These are phyloP conservation scores for Ogataea populi-albae DNA, from an alignment of 805 yeast species.

Conservation along the genomic window DNA sequence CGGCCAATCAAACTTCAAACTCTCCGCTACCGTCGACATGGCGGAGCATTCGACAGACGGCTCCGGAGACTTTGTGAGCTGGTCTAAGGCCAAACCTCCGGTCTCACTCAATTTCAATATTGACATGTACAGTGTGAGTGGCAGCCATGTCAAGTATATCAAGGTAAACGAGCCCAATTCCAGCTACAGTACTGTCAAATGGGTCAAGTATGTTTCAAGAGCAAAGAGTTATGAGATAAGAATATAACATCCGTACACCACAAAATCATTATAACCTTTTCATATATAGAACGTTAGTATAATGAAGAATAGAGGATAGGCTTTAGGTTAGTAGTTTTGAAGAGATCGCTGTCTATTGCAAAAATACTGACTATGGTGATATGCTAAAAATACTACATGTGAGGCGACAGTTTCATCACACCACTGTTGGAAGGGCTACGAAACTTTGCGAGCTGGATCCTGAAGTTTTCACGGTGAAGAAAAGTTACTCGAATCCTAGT, in stretches of 20 bases:
- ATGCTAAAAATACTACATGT: too few species aligned
- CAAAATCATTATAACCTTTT: too few species aligned
- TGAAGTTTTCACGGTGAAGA: too few species aligned
- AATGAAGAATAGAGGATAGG: too few species aligned
- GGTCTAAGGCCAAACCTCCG: constrained; percentile 76
- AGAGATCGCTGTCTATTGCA: too few species aligned
- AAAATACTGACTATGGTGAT: too few species aligned
- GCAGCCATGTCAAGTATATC: constrained; percentile 69
- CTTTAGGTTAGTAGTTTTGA: too few species aligned
- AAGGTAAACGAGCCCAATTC: constrained; percentile 53
- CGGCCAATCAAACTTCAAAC: constrained; percentile 62
- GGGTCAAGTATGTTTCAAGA: constrained; percentile 77
- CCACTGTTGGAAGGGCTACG: too few species aligned
- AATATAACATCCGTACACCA: constrained; percentile 36
- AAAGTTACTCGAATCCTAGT: too few species aligned
- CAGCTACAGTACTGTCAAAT: constrained; percentile 72
- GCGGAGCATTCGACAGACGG: constrained; percentile 18
- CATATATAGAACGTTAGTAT: too few species aligned
- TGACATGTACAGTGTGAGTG: constrained; percentile 74
- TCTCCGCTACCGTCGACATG: constrained; percentile 50
- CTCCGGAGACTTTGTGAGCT: constrained; percentile 29
- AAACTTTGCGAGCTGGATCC: too few species aligned
- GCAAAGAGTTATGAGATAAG: constrained; percentile 84
- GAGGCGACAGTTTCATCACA: too few species aligned
- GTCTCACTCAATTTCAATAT: constrained; percentile 65